Evolutionary conservation across 257 asterid species (phyloP), one percentile per base, ranked within the genome.

Genomic region (Vinca minor): DNA sequence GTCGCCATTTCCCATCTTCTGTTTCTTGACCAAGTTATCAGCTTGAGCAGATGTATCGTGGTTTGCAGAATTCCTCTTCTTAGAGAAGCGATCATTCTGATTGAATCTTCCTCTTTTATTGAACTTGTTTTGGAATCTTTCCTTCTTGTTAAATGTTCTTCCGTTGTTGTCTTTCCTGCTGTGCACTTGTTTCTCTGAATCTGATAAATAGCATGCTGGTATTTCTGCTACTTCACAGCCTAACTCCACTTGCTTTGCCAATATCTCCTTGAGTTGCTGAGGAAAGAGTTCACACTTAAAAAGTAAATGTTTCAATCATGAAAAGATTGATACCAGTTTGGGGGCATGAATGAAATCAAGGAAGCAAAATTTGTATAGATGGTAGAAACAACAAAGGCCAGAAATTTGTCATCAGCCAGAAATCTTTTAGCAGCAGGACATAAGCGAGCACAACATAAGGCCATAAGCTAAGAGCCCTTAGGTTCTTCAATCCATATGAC

Each of bases 201-300:
- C 96, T 25, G 85, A 81, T 58, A 92, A 74, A 79, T 92, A 92
- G 59, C 66, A 66, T 25, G 96, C 60, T 48, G 98, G 98, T 77
- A 92, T 79, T 78, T 92, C 98, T 48, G 98, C 96, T 67, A 87
- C 96, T 84, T 85, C 96, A 72, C 84, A 81, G 1, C 98, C 98
- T 69, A 92, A 77, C 74, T 92, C 96, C 69, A 94, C 96, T 78
- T 92, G 98, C 81, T 87, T 89, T 35, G 86, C 95, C 79, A 92
- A 75, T 75, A 92, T 73, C 71, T 89, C 96, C 82, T 83, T 92
- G 66, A 92, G 95, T 81, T 80, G 95, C 98, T 92, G 87, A 55
- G 41, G 64, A 54, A 21, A 56, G 31, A 64, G 29, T 45, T 50
- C 10, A 44, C 50, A 68, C 47, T 69, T 64, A 62, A 13, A n/a